These are phyloP conservation scores for Aspergillus uvarum DNA, from an alignment of 2,329 filamentous ascomycete genomes.

Conservation along the genomic window DNA sequence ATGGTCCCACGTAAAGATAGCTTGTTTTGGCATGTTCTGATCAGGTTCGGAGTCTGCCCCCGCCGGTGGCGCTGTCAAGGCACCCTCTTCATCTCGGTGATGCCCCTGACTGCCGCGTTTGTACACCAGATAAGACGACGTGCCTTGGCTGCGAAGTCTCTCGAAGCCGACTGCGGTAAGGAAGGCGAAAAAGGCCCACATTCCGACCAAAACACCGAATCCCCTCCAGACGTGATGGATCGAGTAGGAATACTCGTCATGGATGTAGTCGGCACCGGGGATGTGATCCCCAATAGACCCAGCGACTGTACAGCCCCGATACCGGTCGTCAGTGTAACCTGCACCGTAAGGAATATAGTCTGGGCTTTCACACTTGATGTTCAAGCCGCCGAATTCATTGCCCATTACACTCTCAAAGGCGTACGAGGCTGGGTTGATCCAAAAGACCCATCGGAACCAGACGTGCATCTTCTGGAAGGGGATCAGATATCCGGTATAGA, in stretches of 20 bases:
- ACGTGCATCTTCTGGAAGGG: constrained; percentile 59
- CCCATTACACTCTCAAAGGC: constrained; percentile 66
- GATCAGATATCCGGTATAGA: constrained; percentile 55
- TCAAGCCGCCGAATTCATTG: constrained; percentile 65
- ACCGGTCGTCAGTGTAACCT: constrained; percentile 34
- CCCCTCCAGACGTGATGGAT: constrained; percentile 64
- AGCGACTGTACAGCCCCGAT: constrained; percentile 32
- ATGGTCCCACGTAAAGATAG: constrained; percentile 79
- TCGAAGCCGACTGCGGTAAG: constrained; percentile 76
- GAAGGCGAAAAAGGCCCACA: constrained; percentile 73
- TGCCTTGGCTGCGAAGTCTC: constrained; percentile 16
- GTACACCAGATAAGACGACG: constrained; percentile 31
- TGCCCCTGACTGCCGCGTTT: constrained; percentile 30
- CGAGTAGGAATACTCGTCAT: constrained; percentile 54
- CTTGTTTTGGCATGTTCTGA: constrained; percentile 52
- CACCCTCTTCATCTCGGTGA: constrained; percentile 5
- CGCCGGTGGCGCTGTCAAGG: constrained; percentile 6
- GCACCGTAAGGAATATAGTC: constrained; percentile 47
- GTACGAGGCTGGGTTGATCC: constrained; percentile 65
- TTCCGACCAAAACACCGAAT: constrained; percentile 72
- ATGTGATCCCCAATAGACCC: constrained; percentile 36
- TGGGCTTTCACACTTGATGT: constrained; percentile 53
- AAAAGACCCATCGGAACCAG: constrained; percentile 64
- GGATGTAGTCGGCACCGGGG: constrained; percentile 55
- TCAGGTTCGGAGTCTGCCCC: too few species aligned